These are phyloP conservation scores for Graphilbum sp. DNA, from an alignment of 2,329 filamentous ascomycete genomes.

Conservation along the genomic window DNA sequence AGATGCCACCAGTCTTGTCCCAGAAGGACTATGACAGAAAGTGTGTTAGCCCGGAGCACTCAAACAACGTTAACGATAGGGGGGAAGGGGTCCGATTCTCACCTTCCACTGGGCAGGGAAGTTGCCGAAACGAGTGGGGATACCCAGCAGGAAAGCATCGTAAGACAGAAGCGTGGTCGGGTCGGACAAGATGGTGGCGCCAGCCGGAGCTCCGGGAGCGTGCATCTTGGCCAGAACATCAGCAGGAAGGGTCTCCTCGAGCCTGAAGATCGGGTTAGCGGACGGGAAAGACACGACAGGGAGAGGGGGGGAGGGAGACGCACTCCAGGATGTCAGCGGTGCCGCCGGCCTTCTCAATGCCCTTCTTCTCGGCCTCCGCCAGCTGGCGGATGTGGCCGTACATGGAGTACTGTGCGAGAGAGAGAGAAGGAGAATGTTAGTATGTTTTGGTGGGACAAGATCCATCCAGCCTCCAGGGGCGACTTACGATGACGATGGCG, in stretches of 20 bases:
- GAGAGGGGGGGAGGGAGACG: neutral
- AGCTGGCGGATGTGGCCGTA: slow-evolving; percentile 79
- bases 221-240: slow-evolving; percentile 85
- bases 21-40: slow-evolving; percentile 46
- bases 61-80: neutral
- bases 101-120: slow-evolving; percentile 91
- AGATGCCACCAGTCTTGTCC: slow-evolving; percentile 79
- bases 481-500: slow-evolving; percentile 72
- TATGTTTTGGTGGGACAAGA: neutral
- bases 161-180: slow-evolving; percentile 50
- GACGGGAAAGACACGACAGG: too few species aligned
- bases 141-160: slow-evolving; percentile 83
- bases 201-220: slow-evolving; percentile 58
- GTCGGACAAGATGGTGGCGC: slow-evolving; percentile 46
- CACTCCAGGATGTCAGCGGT: slow-evolving; percentile 69
- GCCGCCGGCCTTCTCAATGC: slow-evolving; percentile 77
- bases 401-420: slow-evolving; percentile 78
- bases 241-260: slow-evolving; percentile 70
- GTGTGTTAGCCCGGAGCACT: neutral
- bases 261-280: slow-evolving; percentile 22
- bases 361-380: slow-evolving; percentile 79
- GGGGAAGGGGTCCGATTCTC: slow-evolving; percentile 2
- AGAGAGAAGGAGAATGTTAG: too few species aligned
- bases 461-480: neutral
- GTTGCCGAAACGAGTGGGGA: slow-evolving; percentile 93